phyloP scores from a whole-genome alignment of 306 rosid genomes.

The Crataegus laevigata region DNA sequence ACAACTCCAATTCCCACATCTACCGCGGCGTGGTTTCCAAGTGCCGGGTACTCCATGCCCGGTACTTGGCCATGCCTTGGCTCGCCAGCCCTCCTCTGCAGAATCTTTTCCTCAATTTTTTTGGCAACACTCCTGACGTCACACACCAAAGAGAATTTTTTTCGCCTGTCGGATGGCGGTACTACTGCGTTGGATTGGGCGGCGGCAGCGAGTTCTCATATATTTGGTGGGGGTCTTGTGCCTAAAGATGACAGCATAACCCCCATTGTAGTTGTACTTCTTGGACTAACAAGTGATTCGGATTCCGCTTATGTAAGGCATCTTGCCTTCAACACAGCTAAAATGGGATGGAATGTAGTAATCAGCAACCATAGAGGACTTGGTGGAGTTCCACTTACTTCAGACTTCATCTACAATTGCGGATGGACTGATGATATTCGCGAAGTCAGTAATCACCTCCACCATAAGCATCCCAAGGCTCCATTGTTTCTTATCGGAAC shows the following conservation, averaged over 20 bases:
- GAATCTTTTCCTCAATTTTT: slow-evolving; percentile 56
- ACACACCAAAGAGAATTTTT: slow-evolving; percentile 38
- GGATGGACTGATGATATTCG: slow-evolving; percentile 86
- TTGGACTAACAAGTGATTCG: slow-evolving; percentile 79
- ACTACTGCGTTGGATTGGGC: slow-evolving; percentile 36
- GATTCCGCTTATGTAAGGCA: slow-evolving; percentile 72
- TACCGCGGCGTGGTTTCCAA: slow-evolving; percentile 59
- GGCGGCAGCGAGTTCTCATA: slow-evolving; percentile 9
- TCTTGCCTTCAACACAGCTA: slow-evolving; percentile 70
- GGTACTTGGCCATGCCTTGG: slow-evolving; percentile 67
- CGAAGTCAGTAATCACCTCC: slow-evolving; percentile 51
- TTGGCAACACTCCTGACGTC: slow-evolving; percentile 57
- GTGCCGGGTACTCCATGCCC: slow-evolving; percentile 55
- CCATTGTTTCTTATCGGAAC: slow-evolving; percentile 77
- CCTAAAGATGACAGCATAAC: slow-evolving; percentile 41
- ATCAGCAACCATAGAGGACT: slow-evolving; percentile 78
- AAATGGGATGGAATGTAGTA: slow-evolving; percentile 74
- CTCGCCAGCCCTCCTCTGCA: slow-evolving; percentile 75
- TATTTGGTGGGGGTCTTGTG: background rate
- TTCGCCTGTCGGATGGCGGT: slow-evolving; percentile 19
- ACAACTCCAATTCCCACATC: slow-evolving; percentile 35
- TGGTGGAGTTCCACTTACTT: slow-evolving; percentile 83
- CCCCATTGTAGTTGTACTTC: slow-evolving; percentile 59
- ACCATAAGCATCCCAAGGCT: slow-evolving; percentile 48
- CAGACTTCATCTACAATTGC: slow-evolving; percentile 84